These are phyloP conservation scores for Pichia terricola DNA, from an alignment of 1,139 yeast species.

Conservation along the genomic window DNA sequence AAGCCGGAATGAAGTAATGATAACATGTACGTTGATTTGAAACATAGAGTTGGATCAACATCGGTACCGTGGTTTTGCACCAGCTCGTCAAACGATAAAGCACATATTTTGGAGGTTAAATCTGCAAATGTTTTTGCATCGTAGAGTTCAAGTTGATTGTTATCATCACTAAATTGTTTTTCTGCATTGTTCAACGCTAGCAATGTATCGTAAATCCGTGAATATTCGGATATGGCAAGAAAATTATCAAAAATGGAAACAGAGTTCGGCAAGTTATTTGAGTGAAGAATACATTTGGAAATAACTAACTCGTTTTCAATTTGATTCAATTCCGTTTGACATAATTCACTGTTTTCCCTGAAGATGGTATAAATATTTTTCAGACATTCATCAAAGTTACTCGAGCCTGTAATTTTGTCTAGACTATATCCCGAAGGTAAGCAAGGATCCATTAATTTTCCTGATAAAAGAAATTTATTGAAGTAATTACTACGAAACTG, in stretches of 20 bases:
- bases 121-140: too few relatives aligned
- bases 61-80: constrained; percentile 27
- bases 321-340: neutral
- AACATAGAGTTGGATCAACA: constrained; percentile 38
- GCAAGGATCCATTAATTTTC: constrained; percentile 43
- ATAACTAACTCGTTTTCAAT: constrained; percentile 4
- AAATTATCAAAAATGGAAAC: constrained; percentile 61
- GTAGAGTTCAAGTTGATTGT: too few relatives aligned
- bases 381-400: constrained; percentile 10
- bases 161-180: too few relatives aligned
- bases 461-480: constrained; percentile 10
- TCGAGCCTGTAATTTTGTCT: neutral
- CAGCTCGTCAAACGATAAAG: constrained; percentile 29
- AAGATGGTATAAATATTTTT: constrained; percentile 15
- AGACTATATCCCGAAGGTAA: constrained; percentile 44
- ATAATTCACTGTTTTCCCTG: constrained; percentile 20
- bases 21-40: constrained; percentile 64
- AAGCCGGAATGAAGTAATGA: constrained; percentile 65
- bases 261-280: constrained; percentile 48
- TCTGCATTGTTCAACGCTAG: too few relatives aligned
- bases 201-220: constrained; percentile 19
- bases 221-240: constrained; percentile 75
- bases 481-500: constrained; percentile 53
- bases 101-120: constrained; percentile 45
- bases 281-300: constrained; percentile 41